A percentile compares a stretch with the other conserved stretches of the same genome.
Conservation (phyloP, 306 rosid species). For the Cajanus cajan region DNA sequence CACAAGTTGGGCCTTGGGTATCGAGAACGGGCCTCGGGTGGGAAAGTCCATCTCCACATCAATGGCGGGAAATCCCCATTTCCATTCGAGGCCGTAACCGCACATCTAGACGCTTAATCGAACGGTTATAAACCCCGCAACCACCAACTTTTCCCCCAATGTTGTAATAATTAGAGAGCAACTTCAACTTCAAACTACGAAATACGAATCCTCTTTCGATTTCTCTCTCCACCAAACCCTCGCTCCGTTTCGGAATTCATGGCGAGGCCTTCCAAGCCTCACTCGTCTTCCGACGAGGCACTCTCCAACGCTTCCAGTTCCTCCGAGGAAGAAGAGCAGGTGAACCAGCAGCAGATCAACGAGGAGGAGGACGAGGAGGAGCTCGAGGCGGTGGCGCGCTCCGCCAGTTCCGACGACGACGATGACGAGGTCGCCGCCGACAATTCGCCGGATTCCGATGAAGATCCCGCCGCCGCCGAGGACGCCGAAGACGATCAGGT, state of each 20-base stretch:
- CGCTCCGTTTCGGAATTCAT: constrained; percentile 51
- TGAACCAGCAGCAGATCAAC: constrained; percentile 58
- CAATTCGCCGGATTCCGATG: constrained; percentile 36
- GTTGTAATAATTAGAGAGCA: not conserved
- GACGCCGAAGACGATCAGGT: constrained; percentile 73
- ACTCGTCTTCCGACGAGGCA: constrained; percentile 73
- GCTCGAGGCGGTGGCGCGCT: constrained; percentile 90
- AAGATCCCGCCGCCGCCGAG: constrained; percentile 20
- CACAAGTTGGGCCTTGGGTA: not conserved
- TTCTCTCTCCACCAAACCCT: not conserved
- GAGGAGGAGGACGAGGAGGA: constrained; percentile 93
- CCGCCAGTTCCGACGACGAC: constrained; percentile 79
- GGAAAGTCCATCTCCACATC: constrained; percentile 11
- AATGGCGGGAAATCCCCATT: constrained; percentile 59
- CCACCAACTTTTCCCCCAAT: not conserved
- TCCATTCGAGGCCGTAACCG: constrained; percentile 33
- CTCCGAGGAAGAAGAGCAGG: constrained; percentile 58
- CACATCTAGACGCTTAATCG: constrained; percentile 40
- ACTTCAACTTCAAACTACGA: constrained; percentile 4
- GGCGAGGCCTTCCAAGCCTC: constrained; percentile 68
- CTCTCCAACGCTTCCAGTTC: constrained; percentile 53
- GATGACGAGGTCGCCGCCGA: constrained; percentile 52
- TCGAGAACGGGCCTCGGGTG: not conserved
- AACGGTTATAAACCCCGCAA: constrained; percentile 37
- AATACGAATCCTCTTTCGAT: not conserved